Evolutionary conservation across 2,329 filamentous ascomycete species (phyloP), one percentile per base, ranked within the genome.

Genomic region (Neopestalotiopsis rosae): DNA sequence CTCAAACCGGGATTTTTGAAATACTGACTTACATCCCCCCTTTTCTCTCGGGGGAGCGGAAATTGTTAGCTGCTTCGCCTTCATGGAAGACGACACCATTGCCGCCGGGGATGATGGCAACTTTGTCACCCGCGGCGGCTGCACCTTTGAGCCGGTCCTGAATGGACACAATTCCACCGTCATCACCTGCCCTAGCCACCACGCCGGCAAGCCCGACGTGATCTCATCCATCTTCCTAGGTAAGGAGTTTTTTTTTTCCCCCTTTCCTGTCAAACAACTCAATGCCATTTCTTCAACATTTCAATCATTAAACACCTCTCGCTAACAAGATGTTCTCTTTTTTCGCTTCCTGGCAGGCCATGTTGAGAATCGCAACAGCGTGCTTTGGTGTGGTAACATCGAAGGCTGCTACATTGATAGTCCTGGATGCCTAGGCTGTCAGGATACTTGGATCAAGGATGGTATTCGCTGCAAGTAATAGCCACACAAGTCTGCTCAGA

Each of bases 401-500:
- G 28, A n/a, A 10, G n/a, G 38, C n/a, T 64, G 61, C 40, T 64
- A 64, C 34, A 52, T 64, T 20, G 40, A 64, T 20, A 20, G 61
- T 49, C 61, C 61, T 2, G 61, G n/a, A 12, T 64, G 61, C 7
- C 61, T 64, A 10, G 38, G 61, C 20, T 64, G 61, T 32, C n/a
- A 30, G 34, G 42, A 52, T 52, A 64, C 61, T 4, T 64, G 42
- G 38, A 64, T 64, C 61, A 62, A 40, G 32, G 59, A 62, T 32
- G 59, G 32, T 42, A 6, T 40, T 7, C 40, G 20, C 40, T 64
- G 38, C 40, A 52, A 64, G 28, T 20, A 32, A 62, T 10, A 10
- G 24, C n/a, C 32, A 28, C 24, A 28, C 24, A 28, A 28, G 24
- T 28, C 24, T 28, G 24, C 3, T 28, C 24, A 28, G 24, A 28